A percentile compares a stretch with the other conserved stretches of the same genome.
These are phyloP conservation scores for Trichosporon sp. DNA, from an alignment of 1,284 basidiomycete genomes.

Conservation along the genomic window DNA sequence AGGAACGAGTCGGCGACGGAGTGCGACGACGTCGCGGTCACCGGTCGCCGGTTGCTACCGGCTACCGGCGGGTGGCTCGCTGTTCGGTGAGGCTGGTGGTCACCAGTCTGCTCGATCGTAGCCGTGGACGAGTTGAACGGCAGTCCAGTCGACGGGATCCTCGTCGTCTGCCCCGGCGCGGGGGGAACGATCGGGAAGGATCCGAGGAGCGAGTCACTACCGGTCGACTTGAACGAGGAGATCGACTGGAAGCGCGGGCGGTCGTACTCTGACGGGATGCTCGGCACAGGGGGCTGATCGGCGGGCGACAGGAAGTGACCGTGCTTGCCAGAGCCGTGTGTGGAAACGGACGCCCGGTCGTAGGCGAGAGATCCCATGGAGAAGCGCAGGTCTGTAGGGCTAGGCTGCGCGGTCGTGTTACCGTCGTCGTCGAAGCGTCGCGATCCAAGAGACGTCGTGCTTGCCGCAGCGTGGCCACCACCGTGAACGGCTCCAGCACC, in stretches of 20 bases:
- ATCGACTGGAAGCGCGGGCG: conserved; percentile 22
- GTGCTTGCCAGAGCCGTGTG: conserved; percentile 32
- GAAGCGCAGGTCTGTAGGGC: conserved; percentile 42
- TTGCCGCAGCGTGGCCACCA: conserved; percentile 9
- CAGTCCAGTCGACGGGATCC: background rate
- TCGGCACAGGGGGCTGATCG: conserved; percentile 16
- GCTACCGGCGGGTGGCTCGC: conserved; percentile 6
- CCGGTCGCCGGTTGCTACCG: conserved; percentile 10
- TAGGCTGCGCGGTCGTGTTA: conserved; percentile 21
- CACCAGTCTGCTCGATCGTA: conserved; percentile 2
- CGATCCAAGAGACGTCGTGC: conserved; percentile 17
- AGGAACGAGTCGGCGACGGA: conserved; percentile 44
- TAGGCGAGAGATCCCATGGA: conserved; percentile 48
- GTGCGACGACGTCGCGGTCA: conserved; percentile 18
- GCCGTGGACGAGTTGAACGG: conserved; percentile 14
- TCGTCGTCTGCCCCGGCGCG: conserved; percentile 9
- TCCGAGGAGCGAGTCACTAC: conserved; percentile 40
- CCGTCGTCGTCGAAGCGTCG: conserved; percentile 26
- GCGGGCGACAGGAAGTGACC: conserved; percentile 3
- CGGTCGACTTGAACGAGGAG: conserved; percentile 33
- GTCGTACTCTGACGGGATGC: conserved; percentile 6
- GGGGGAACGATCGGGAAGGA: conserved; percentile 47
- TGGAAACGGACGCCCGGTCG: conserved; percentile 33
- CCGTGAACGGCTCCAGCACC: background rate
- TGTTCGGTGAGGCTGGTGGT: conserved; percentile 3